Base-by-base conservation (phyloP, 371 early-diverging fungal genomes). In the Mucor irregularis region DNA sequence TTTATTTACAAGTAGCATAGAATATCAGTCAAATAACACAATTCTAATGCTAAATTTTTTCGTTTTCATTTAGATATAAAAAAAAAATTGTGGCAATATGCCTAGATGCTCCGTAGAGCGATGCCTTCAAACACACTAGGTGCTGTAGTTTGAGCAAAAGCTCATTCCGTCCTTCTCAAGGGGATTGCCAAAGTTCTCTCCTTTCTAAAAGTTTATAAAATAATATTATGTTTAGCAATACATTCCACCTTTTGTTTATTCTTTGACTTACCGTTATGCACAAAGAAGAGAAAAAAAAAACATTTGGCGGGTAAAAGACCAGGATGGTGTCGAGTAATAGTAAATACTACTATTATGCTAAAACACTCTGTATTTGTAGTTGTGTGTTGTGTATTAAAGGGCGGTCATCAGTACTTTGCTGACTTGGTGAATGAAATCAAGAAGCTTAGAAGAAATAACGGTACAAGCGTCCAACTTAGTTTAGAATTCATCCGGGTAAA, bases 301-400 rank as follows among this genome's bases (percentile, higher is more conserved):
- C n/a, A n/a, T n/a, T n/a, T n/a, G n/a, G n/a, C n/a, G 11, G 16
- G 35, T 22, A 22, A 33, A 6, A 11, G n/a, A 51, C 6, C 11
- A 49, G 24, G 40, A 29, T 11, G n/a, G 11, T 39, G 1, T 49
- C 38, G 8, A 13, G 16, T 26, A 8, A n/a, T n/a, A n/a, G n/a
- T n/a, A n/a, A n/a, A n/a, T n/a, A n/a, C n/a, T n/a, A n/a, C n/a
- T n/a, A n/a, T n/a, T n/a, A n/a, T n/a, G n/a, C n/a, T n/a, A n/a
- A n/a, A n/a, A n/a, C n/a, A n/a, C n/a, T n/a, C n/a, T n/a, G n/a
- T n/a, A 8, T 35, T 16, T 22, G 16, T 80, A 66, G 91, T 92
- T n/a, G 90, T 92, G 9, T 92, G 91, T 82, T 95, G 95, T 74
- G 89, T 94, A 10, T 81, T 96, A 53, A 95, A 96, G 78, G 94